Base-by-base conservation (phyloP, 179 eudicot species). In the Camellia oleifera region DNA sequence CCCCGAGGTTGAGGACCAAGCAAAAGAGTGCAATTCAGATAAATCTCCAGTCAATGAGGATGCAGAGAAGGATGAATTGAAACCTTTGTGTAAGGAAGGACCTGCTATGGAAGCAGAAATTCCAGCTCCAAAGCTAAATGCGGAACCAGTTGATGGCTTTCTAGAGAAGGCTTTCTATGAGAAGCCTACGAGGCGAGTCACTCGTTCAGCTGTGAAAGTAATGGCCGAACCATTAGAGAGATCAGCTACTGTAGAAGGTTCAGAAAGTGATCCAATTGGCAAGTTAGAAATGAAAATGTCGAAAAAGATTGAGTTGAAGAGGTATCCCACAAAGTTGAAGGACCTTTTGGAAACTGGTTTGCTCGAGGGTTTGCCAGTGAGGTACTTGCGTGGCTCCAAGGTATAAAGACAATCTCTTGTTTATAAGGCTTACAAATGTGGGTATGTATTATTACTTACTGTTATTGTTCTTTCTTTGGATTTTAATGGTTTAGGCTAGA, bases 271-370 rank as follows among this genome's bases (percentile, higher is more conserved):
- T 77, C 69, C n/a, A 32, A 56, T 23, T 18, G 64, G 70, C 70
- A 82, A 85, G 48, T 20, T 81, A 44, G 93, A 89, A 75, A 82
- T 81, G 82, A 85, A 86, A 62, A 85, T 77, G 81, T 79, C 91
- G 0, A 91, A 89, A 75, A 90, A 83, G 79, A 69, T 85, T 13
- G 83, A 62, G 72, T 20, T 82, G 67, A 81, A 82, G 23, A 86
- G 74, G 84, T 73, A 57, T 45, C 97, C 96, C 0, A 65, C 65
- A 1, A 93, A 82, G 76, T 84, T 93, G 54, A 92, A 78, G 85
- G 97, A 94, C 83, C 92, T 94, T 78, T 81, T 94, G 26, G 94
- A 84, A 74, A 91, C 98, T 1, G 97, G 97, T 20, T 79, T 94
- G 88, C 88, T 94, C 4, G 98, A 94, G 82, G 98, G 94, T 11